phyloP scores from a whole-genome alignment of 2,329 filamentous ascomycete species.

The Fusarium oxysporum region DNA sequence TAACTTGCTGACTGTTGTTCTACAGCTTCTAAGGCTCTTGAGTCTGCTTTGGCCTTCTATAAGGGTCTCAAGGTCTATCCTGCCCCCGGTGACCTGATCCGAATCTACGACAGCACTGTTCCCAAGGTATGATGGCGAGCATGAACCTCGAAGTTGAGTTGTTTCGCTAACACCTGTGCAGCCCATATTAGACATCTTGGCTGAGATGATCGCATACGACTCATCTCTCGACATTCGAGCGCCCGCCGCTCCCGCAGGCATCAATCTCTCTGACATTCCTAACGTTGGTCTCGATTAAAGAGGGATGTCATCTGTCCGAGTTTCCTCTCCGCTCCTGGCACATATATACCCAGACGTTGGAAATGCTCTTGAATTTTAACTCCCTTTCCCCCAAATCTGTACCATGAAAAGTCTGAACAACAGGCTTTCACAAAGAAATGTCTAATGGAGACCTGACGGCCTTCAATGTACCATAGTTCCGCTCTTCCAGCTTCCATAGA shows the following conservation, averaged over 20 bases:
- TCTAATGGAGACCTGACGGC: conserved; percentile 46
- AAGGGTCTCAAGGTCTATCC: conserved; percentile 99
- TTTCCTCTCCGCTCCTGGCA: conserved; percentile 36
- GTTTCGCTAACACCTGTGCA: conserved; percentile 52
- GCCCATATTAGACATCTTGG: conserved; percentile 94
- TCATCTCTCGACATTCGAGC: conserved; percentile 72
- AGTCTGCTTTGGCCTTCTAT: conserved; percentile 96
- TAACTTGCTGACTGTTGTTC: conserved; percentile 25
- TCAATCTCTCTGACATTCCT: conserved; percentile 62
- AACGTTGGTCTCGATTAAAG: conserved; percentile 66
- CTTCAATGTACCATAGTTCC: conserved; percentile 57
- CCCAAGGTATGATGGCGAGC: conserved; percentile 74
- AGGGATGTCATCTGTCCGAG: conserved; percentile 20
- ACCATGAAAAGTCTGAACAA: conserved; percentile 23
- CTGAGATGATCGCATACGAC: conserved; percentile 97
- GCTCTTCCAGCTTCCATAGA: conserved; percentile 54
- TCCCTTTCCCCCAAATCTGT: conserved; percentile 18
- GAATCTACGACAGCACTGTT: conserved; percentile 98
- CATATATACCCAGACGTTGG: conserved; percentile 36
- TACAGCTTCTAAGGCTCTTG: conserved; percentile 75
- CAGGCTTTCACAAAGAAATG: conserved; percentile 32
- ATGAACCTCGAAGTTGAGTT: not conserved
- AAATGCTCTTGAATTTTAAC: conserved; percentile 33
- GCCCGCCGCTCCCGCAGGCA: conserved; percentile 49
- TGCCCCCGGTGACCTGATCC: conserved; percentile 89